A percentile compares a stretch with the other conserved stretches of the same genome.
phyloP scores from a whole-genome alignment of 1,139 yeast genomes.

The Debaryomyces sp. region DNA sequence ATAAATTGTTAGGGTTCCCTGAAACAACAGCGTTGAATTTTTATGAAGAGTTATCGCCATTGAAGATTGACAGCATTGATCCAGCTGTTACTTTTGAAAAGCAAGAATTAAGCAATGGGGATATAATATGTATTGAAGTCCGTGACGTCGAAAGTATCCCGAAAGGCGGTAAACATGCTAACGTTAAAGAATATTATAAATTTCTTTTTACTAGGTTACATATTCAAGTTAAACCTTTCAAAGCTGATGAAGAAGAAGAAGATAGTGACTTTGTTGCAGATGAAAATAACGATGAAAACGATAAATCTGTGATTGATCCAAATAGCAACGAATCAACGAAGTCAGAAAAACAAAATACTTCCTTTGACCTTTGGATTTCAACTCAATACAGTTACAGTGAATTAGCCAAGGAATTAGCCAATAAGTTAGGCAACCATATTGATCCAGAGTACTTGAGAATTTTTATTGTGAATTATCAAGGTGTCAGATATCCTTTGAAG shows the following conservation, averaged over 20 bases:
- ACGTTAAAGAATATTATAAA: slow-evolving; percentile 57
- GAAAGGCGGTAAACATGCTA: slow-evolving; percentile 22
- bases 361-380: slow-evolving; percentile 72
- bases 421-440: slow-evolving; percentile 43
- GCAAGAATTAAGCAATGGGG: slow-evolving; percentile 77
- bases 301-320: slow-evolving; percentile 11
- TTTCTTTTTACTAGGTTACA: slow-evolving; percentile 70
- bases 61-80: slow-evolving; percentile 55
- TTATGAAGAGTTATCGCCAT: slow-evolving; percentile 74
- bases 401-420: slow-evolving; percentile 62
- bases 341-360: slow-evolving; percentile 20
- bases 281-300: slow-evolving; percentile 18
- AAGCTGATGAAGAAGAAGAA: slow-evolving; percentile 47
- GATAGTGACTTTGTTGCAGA: slow-evolving; percentile 47
- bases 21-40: slow-evolving; percentile 43
- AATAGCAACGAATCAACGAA: slow-evolving; percentile 17
- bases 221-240: slow-evolving; percentile 54
- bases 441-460: slow-evolving; percentile 69
- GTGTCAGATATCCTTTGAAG: slow-evolving; percentile 53
- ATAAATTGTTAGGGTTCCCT: slow-evolving; percentile 48
- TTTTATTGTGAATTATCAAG: slow-evolving; percentile 58
- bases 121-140: slow-evolving; percentile 66
- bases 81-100: slow-evolving; percentile 53
- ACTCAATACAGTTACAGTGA: slow-evolving; percentile 59
- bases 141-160: slow-evolving; percentile 24